These are phyloP conservation scores for Elongisporangium anandrum DNA, from an alignment of 352 stramenopile species.

Conservation along the genomic window DNA sequence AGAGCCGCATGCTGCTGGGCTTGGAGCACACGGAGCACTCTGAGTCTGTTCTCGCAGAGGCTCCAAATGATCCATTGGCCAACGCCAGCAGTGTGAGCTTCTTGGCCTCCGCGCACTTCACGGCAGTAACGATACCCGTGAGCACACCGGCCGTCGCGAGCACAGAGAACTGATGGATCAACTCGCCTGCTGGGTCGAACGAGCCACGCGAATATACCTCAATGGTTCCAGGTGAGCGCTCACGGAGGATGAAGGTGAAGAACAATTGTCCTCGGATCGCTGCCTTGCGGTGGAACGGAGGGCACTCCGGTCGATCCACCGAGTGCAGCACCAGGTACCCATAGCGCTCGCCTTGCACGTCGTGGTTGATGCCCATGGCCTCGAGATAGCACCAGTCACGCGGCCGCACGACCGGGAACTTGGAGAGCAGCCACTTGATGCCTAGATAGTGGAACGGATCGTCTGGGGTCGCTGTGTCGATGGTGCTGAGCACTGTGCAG, in stretches of 20 bases:
- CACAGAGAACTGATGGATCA: constrained; percentile 21
- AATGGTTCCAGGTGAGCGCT: constrained; percentile 20
- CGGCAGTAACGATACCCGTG: constrained; percentile 23
- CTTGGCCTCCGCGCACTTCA: constrained; percentile 11
- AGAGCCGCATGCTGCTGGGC: neutral
- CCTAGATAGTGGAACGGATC: constrained; percentile 19
- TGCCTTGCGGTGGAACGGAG: constrained; percentile 17
- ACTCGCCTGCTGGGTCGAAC: constrained; percentile 29
- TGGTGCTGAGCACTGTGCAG: constrained; percentile 15
- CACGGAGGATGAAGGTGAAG: constrained; percentile 31
- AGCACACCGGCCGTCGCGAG: constrained; percentile 16
- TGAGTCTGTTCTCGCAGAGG: neutral
- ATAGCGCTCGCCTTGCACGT: constrained; percentile 19
- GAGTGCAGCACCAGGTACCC: constrained; percentile 44
- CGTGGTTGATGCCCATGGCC: constrained; percentile 23
- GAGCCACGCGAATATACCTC: constrained; percentile 47
- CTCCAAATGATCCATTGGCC: neutral
- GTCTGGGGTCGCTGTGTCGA: constrained; percentile 13
- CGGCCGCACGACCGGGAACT: constrained; percentile 9
- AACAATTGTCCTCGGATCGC: constrained; percentile 41
- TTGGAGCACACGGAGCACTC: neutral
- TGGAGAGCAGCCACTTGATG: constrained; percentile 21
- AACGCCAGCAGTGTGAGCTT: neutral
- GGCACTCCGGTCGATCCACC: constrained; percentile 24
- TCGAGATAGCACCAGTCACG: neutral